Base-by-base conservation (phyloP, 306 rosid genomes). In the Albizia julibrissin region DNA sequence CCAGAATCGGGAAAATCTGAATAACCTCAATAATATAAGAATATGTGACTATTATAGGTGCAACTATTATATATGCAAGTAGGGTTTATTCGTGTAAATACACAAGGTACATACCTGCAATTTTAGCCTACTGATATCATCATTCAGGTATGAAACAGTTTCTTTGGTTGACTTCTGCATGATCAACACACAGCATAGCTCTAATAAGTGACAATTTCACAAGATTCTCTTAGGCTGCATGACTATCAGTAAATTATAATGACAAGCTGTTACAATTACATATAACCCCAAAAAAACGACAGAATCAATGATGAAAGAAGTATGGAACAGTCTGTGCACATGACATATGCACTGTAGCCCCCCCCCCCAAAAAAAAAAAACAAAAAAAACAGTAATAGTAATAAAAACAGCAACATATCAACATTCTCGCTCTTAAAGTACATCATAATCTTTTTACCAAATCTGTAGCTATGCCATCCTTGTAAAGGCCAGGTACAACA, bases 161-260 rank as follows among this genome's bases (percentile, higher is more conserved):
- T 89, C 97, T 84, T 87, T 79, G 54, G 80, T 71, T 3, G 82
- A 82, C 47, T 90, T 87, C 98, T 94, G 92, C 69, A 87, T 66
- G 84, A 80, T 76, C 76, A 83, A 82, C 54, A 67, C 82, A 75
- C 7, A 67, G 62, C 34, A 84, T 77, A 70, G 58, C 76, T 82
- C 74, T 33, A 75, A 44, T 80, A 74, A 86, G 84, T 59, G 74
- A 58, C 34, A 69, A 56, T 77, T 75, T 49, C 37, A 74, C 79
- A 69, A 37, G 40, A 37, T 37, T 37, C 40, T 69, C 80, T 50
- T 78, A 80, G 68, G 68, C 66, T 65, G 24, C 54, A 64, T 40
- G 69, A 56, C 26, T 44, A 72, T 40, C 39, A 19, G 58, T 40
- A 67, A 76, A 71, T 52, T 52, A 65, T 18, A 19, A 69, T 69